Evolutionary conservation across 73 alveolate genomes (phyloP).

Genomic region (Effrenium voratum): DNA sequence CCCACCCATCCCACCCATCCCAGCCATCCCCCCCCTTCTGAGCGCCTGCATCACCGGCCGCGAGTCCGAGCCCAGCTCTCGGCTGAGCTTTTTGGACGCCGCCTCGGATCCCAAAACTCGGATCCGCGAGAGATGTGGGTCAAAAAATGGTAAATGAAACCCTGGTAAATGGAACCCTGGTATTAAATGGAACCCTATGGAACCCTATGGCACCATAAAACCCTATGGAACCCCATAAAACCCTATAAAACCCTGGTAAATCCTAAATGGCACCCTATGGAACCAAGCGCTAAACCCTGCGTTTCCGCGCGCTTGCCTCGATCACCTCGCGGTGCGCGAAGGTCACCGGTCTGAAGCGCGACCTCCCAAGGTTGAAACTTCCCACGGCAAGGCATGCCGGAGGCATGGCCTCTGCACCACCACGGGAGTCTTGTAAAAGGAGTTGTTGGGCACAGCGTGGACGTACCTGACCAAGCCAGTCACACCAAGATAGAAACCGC

Average conservation of each 20-base stretch:
- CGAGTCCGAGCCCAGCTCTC: slow-evolving; percentile 57
- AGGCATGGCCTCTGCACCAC: slow-evolving; percentile 51
- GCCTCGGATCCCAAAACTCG: too few species aligned
- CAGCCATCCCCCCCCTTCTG: not conserved
- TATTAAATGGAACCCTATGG: too few species aligned
- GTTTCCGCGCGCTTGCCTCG: not conserved
- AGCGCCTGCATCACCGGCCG: slow-evolving; percentile 43
- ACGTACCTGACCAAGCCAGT: not conserved
- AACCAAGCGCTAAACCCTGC: not conserved
- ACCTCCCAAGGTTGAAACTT: not conserved
- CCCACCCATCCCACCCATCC: not conserved
- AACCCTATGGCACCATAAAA: not conserved
- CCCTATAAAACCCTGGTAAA: not conserved
- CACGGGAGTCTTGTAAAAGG: slow-evolving; percentile 78
- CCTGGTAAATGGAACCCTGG: too few species aligned
- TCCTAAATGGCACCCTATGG: not conserved
- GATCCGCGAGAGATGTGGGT: too few species aligned
- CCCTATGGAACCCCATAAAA: not conserved
- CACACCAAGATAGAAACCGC: not conserved
- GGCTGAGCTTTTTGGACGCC: slow-evolving; percentile 57
- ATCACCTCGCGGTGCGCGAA: slow-evolving; percentile 60
- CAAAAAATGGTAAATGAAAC: too few species aligned
- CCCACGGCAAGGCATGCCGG: not conserved
- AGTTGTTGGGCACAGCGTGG: slow-evolving; percentile 77
- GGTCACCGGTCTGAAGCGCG: slow-evolving; percentile 74